Percentiles rank a stretch among this genome's conserved stretches.
Conservation (phyloP, 2,329 filamentous ascomycete genomes). For the Endocalyx cinctus region DNA sequence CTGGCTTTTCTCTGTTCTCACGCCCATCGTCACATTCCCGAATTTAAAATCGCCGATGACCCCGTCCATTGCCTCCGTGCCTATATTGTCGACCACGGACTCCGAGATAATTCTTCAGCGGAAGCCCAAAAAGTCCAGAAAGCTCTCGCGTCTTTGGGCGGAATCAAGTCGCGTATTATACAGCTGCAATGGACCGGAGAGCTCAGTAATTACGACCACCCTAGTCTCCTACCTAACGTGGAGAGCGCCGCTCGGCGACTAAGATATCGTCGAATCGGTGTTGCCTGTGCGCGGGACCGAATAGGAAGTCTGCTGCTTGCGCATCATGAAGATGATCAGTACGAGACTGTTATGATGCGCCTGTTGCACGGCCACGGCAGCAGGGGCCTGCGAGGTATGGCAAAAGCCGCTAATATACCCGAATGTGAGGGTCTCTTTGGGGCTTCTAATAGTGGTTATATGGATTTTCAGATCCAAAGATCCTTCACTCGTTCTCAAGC, state of each 20-base stretch:
- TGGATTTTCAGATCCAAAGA: slow-evolving; percentile 38
- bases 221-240: slow-evolving; percentile 54
- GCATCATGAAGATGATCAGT: slow-evolving; percentile 87
- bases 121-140: slow-evolving; percentile 48
- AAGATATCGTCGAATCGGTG: slow-evolving; percentile 69
- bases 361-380: slow-evolving; percentile 62
- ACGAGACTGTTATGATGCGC: slow-evolving; percentile 83
- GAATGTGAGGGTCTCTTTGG: slow-evolving; percentile 75
- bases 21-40: slow-evolving; percentile 29
- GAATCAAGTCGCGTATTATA: slow-evolving; percentile 21
- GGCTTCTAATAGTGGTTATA: slow-evolving; percentile 60
- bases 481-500: slow-evolving; percentile 15
- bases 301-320: slow-evolving; percentile 67
- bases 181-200: slow-evolving; percentile 47
- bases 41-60: slow-evolving; percentile 41
- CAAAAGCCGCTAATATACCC: slow-evolving; percentile 63
- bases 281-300: slow-evolving; percentile 45
- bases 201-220: slow-evolving; percentile 21
- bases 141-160: slow-evolving; percentile 31
- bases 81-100: slow-evolving; percentile 53
- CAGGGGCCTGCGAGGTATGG: slow-evolving; percentile 71
- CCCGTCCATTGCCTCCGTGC: slow-evolving; percentile 36
- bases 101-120: slow-evolving; percentile 45
- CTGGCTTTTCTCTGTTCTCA: slow-evolving; percentile 68
- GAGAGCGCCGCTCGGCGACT: slow-evolving; percentile 71